phyloP scores from a whole-genome alignment of 306 rosid species.

The Lathyrus tuberosus region DNA sequence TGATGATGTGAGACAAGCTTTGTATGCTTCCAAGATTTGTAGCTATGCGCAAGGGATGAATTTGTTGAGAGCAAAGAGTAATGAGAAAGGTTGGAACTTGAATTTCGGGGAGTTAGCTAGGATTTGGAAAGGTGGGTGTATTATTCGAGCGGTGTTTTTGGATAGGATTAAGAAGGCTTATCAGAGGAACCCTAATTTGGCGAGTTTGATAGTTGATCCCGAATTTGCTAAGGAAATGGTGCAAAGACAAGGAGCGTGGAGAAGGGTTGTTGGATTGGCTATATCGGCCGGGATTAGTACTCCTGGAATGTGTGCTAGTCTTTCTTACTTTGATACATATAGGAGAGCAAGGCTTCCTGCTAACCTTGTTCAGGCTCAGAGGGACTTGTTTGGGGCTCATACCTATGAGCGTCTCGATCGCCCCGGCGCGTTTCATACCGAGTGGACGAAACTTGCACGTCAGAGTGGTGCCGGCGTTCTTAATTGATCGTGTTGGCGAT shows the following conservation, averaged over 20 bases:
- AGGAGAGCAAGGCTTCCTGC: slow-evolving; percentile 90
- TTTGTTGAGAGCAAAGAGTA: slow-evolving; percentile 84
- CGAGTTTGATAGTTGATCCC: slow-evolving; percentile 83
- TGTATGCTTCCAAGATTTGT: slow-evolving; percentile 93
- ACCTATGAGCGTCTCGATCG: slow-evolving; percentile 87
- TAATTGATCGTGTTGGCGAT: slow-evolving; percentile 46
- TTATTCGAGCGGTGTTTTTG: slow-evolving; percentile 88
- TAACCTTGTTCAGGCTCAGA: slow-evolving; percentile 95
- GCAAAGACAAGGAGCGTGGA: slow-evolving; percentile 94
- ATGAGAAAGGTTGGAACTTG: slow-evolving; percentile 84
- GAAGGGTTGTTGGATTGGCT: slow-evolving; percentile 89
- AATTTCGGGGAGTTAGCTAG: slow-evolving; percentile 87
- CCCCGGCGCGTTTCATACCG: slow-evolving; percentile 82
- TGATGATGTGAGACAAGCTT: slow-evolving; percentile 93
- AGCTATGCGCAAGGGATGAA: slow-evolving; percentile 99
- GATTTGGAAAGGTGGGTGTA: slow-evolving; percentile 99
- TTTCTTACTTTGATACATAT: slow-evolving; percentile 86
- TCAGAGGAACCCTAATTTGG: slow-evolving; percentile 76
- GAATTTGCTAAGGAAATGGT: slow-evolving; percentile 96
- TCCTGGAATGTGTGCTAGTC: slow-evolving; percentile 97
- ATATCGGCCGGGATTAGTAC: slow-evolving; percentile 88
- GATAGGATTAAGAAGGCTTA: slow-evolving; percentile 95
- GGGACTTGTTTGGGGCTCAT: slow-evolving; percentile 95
- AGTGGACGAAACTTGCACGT: slow-evolving; percentile 92
- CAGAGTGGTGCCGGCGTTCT: slow-evolving; percentile 57